Evolutionary conservation across 2,329 filamentous ascomycete species (phyloP).

Genomic region (Pseudogymnoascus sp.): DNA sequence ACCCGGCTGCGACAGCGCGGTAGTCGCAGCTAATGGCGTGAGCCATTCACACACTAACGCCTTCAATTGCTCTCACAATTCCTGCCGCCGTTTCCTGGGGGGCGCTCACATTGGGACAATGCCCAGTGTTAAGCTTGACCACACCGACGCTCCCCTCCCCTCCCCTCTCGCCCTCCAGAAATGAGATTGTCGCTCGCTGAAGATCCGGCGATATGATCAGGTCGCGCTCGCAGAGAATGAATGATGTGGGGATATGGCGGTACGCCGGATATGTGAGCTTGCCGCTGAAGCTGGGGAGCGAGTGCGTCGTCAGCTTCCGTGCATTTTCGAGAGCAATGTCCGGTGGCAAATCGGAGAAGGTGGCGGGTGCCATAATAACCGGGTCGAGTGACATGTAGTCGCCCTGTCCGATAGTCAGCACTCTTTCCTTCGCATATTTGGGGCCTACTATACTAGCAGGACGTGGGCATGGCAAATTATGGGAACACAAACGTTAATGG

Average conservation of each 20-base stretch:
- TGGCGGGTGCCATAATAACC: not conserved
- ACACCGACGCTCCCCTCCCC: not conserved
- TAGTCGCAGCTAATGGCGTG: not conserved
- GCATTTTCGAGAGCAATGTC: not conserved
- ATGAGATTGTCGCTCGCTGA: not conserved
- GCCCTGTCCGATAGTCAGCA: not conserved
- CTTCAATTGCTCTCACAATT: not conserved
- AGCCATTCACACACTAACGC: not conserved
- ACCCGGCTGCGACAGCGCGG: not conserved
- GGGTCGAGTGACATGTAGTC: not conserved
- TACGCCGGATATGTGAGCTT: not conserved
- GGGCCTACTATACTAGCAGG: not conserved
- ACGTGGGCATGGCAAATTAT: not conserved
- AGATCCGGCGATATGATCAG: not conserved
- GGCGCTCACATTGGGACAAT: not conserved
- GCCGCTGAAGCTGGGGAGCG: not conserved
- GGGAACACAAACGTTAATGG: not conserved
- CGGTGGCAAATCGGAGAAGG: not conserved
- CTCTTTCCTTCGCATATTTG: not conserved
- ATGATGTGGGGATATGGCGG: not conserved
- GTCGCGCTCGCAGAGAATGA: not conserved
- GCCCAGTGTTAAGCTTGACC: not conserved
- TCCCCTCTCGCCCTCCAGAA: not conserved
- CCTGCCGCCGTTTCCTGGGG: not conserved
- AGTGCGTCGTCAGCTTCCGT: not conserved